These are phyloP conservation scores for Eutypa lata DNA, from an alignment of 2,329 filamentous ascomycete genomes.

Conservation along the genomic window DNA sequence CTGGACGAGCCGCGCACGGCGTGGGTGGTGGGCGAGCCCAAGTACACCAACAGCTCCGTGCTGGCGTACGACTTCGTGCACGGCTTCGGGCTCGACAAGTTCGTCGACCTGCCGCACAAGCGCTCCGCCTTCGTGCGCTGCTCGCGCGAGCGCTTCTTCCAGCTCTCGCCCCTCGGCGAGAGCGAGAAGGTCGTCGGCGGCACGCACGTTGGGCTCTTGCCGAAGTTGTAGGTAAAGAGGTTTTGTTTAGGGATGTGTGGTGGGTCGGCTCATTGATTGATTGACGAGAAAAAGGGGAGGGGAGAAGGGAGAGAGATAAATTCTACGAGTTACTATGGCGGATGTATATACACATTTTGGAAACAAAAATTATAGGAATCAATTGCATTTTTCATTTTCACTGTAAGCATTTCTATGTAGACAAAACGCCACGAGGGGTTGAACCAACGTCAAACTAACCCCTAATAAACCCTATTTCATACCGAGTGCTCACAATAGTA, in stretches of 20 bases:
- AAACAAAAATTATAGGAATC: too few relatives aligned
- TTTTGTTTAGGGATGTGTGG: too few relatives aligned
- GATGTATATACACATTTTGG: too few relatives aligned
- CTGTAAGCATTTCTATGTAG: too few relatives aligned
- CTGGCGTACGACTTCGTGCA: constrained; percentile 73
- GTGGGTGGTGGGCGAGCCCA: constrained; percentile 66
- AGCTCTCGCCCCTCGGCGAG: constrained; percentile 58
- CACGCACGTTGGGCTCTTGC: constrained; percentile 49
- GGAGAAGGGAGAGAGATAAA: not conserved
- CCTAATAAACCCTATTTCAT: too few relatives aligned
- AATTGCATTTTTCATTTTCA: too few relatives aligned
- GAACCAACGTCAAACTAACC: too few relatives aligned
- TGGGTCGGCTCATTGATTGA: too few relatives aligned
- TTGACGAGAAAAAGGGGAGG: not conserved
- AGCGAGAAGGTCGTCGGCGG: constrained; percentile 55
- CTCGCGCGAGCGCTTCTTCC: constrained; percentile 66
- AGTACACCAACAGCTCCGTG: constrained; percentile 66
- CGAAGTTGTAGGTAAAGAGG: constrained; percentile 42
- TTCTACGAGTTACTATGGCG: not conserved
- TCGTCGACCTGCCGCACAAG: constrained; percentile 71
- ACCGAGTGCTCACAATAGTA: too few relatives aligned
- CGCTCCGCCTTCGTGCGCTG: constrained; percentile 65
- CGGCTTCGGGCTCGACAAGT: constrained; percentile 69
- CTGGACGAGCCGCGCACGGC: constrained; percentile 58
- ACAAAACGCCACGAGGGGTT: too few relatives aligned